Evolutionary conservation across 148 eudicot species (phyloP).

Genomic region (Vaccinium vitisidaea): DNA sequence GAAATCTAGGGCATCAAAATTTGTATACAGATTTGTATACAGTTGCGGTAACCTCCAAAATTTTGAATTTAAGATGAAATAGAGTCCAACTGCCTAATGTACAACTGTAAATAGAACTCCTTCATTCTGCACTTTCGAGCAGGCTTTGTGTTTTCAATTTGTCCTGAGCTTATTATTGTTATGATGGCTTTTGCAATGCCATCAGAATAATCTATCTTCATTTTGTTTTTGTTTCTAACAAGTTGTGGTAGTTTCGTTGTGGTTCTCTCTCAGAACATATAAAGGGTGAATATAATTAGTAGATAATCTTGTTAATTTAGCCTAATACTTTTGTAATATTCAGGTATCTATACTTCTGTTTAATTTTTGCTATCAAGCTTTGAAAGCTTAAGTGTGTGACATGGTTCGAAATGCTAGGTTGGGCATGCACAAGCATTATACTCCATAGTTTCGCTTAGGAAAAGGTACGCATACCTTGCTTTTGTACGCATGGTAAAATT

Average conservation of each 20-base stretch:
- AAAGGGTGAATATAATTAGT: too few relatives aligned
- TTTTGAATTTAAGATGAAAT: not conserved
- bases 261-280: too few relatives aligned
- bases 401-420: not conserved
- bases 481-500: slow-evolving; percentile 32
- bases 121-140: not conserved
- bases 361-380: too few relatives aligned
- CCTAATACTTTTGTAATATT: too few relatives aligned
- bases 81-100: not conserved
- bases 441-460: not conserved
- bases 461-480: not conserved
- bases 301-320: too few relatives aligned
- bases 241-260: too few relatives aligned
- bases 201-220: not conserved
- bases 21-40: not conserved
- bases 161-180: not conserved
- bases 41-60: not conserved
- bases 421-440: too few relatives aligned
- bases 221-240: not conserved
- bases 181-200: not conserved
- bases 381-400: too few relatives aligned
- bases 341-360: too few relatives aligned
- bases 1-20: slow-evolving; percentile 21
- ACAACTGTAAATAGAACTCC: slow-evolving; percentile 3
- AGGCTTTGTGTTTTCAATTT: not conserved